Evolutionary conservation across 2,329 filamentous ascomycete species (phyloP).

Genomic region (Ilyonectria sp.): DNA sequence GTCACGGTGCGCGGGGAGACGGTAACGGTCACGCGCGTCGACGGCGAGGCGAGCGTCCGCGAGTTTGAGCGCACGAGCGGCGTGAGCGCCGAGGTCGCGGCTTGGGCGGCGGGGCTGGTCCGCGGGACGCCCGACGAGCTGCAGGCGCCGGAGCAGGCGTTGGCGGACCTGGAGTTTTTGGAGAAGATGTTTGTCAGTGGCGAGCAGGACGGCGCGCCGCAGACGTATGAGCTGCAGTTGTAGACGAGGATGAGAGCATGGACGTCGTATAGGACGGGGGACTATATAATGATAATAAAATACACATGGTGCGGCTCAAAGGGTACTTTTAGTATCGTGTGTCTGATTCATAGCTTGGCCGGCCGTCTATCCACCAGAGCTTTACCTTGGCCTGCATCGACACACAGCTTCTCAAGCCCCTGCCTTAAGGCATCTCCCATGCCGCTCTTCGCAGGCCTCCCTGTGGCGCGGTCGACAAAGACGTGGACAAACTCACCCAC

Average conservation of each 20-base stretch:
- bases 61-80: constrained; percentile 67
- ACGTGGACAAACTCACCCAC: constrained; percentile 92
- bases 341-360: constrained; percentile 16
- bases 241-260: neutral
- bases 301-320: neutral
- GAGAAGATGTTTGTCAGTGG: constrained; percentile 66
- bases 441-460: constrained; percentile 75
- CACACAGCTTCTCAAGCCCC: constrained; percentile 71
- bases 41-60: constrained; percentile 50
- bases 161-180: constrained; percentile 73
- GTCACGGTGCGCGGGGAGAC: constrained; percentile 65
- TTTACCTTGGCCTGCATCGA: constrained; percentile 39
- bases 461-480: constrained; percentile 83
- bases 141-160: constrained; percentile 70
- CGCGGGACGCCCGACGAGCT: constrained; percentile 63
- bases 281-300: neutral
- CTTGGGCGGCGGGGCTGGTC: constrained; percentile 70
- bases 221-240: constrained; percentile 58
- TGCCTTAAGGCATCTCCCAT: constrained; percentile 73
- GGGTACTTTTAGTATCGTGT: neutral
- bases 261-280: neutral
- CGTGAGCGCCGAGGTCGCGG: constrained; percentile 72
- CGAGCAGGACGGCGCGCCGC: constrained; percentile 57
- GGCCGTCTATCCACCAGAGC: constrained; percentile 2
- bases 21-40: constrained; percentile 56